Evolutionary conservation across 495 filamentous ascomycete genomes (phyloP), one percentile per base, ranked within the genome.

Genomic region (Penicillium cinerascens): DNA sequence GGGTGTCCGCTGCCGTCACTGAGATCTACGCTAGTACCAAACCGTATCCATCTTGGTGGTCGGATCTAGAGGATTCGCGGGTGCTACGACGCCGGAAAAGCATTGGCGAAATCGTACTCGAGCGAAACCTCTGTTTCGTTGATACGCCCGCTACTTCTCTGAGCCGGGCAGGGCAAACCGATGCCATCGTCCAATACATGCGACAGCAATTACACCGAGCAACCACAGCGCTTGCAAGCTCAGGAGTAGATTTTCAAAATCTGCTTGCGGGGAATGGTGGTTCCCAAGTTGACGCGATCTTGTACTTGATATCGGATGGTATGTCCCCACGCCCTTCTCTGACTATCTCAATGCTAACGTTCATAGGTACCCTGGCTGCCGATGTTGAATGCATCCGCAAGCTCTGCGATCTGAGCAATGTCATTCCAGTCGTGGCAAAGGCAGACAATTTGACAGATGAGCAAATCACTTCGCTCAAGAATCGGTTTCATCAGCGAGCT

Each of bases 11-110:
- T 40, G 40, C 50, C 25, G 85, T 93, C 47, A 85, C 83, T 8
- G 95, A 97, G 67, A 84, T 96, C 13, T 87, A 88, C 70, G 95
- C 93, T 42, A 97, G 92, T 62, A 97, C 93, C 13, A 88, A 88
- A 60, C 82, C 93, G 48, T 96, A 95, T 70, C 93, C 95, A 2
- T 66, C 83, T 33, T 97, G 93, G 93, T 97, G 91, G 91, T 87
- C 88, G n/a, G 89, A 95, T 56, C 65, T 92, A 46, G 89, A 95
- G 36, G 84, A 90, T 46, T 86, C 83, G 41, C 80, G 79, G 36
- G 71, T 86, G 25, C 69, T 91, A 15, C 77, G 81, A 51, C 79
- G 89, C 50, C 80, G 89, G 54, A 96, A 90, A 71, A 93, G 87
- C 58, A 71, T 83, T 50, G 88, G 85, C 8, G 93, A 93, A 50